Percentiles rank a stretch among this genome's conserved stretches.
Evolutionary conservation across 441 rosid genomes (phyloP).

Genomic region (Pelargonium cotyledonis): DNA sequence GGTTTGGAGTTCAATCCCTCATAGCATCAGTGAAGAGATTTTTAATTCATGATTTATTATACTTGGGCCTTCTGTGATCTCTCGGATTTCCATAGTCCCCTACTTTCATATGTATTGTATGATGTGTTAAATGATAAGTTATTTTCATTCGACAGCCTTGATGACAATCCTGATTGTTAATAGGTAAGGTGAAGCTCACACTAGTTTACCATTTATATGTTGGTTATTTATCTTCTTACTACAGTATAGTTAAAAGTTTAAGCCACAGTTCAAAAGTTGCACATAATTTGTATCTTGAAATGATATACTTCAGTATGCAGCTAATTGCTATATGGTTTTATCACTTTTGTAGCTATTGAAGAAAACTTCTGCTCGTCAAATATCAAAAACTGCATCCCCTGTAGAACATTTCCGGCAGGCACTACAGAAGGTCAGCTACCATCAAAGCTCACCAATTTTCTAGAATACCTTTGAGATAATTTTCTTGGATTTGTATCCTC

Average conservation of each 20-base stretch:
- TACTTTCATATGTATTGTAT: no score
- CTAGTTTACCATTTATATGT: neutral
- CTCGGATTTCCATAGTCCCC: neutral
- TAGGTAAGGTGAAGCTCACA: neutral
- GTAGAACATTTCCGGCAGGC: conserved; percentile 72
- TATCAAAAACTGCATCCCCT: conserved; percentile 80
- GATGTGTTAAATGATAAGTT: neutral
- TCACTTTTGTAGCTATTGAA: conserved; percentile 69
- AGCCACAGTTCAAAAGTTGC: neutral
- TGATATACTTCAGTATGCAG: conserved; percentile 29
- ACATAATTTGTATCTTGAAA: conserved; percentile 17
- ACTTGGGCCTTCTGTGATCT: neutral
- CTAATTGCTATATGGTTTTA: conserved; percentile 37
- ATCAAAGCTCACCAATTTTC: conserved; percentile 2
- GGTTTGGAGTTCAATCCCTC: neutral
- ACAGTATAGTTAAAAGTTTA: neutral
- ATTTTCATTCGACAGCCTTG: neutral
- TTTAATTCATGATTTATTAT: neutral
- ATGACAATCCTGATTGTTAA: neutral
- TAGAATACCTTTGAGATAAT: neutral
- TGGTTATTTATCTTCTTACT: neutral
- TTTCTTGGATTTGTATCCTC: neutral
- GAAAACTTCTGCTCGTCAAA: conserved; percentile 81
- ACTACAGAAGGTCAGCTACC: conserved; percentile 67
- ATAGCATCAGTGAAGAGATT: neutral